Evolutionary conservation across 495 filamentous ascomycete genomes (phyloP).

Genomic region (Aspergillus steynii): DNA sequence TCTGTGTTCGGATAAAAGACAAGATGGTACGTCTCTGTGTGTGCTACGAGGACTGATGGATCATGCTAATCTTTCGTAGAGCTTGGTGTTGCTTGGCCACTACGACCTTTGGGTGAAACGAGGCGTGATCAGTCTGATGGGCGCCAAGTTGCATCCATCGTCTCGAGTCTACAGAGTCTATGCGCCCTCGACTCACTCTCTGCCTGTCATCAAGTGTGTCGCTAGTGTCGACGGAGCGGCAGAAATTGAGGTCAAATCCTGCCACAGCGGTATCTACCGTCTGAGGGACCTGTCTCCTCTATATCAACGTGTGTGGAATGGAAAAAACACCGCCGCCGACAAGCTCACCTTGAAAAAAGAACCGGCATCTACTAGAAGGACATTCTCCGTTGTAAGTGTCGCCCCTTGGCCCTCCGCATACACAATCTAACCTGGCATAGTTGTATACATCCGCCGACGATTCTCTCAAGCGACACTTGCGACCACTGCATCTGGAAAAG

Average conservation of each 20-base stretch:
- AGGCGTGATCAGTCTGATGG: constrained; percentile 63
- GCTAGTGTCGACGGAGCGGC: constrained; percentile 46
- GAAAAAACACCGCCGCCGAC: constrained; percentile 41
- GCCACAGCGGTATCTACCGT: constrained; percentile 52
- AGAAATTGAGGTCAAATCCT: constrained; percentile 55
- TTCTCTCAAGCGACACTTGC: constrained; percentile 50
- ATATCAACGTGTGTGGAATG: constrained; percentile 76
- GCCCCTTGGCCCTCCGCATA: not conserved
- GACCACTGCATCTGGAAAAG: constrained; percentile 61
- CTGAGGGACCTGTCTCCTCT: constrained; percentile 65
- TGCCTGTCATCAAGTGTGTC: constrained; percentile 67
- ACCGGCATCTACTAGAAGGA: constrained; percentile 27
- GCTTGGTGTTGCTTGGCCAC: constrained; percentile 67
- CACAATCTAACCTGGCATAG: constrained; percentile 27
- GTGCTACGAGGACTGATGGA: too few species aligned
- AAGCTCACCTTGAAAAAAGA: constrained; percentile 35
- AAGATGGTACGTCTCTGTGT: constrained; percentile 34
- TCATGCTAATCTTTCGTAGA: constrained; percentile 44
- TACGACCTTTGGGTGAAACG: constrained; percentile 70
- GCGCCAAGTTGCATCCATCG: constrained; percentile 60
- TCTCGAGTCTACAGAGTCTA: constrained; percentile 60
- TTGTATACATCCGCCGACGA: constrained; percentile 50
- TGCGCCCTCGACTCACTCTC: constrained; percentile 73
- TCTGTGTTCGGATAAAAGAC: constrained; percentile 46
- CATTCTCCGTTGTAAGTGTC: constrained; percentile 46